Evolutionary conservation across 345 rosid species (phyloP).

Genomic region (Toxicodendron radicans): DNA sequence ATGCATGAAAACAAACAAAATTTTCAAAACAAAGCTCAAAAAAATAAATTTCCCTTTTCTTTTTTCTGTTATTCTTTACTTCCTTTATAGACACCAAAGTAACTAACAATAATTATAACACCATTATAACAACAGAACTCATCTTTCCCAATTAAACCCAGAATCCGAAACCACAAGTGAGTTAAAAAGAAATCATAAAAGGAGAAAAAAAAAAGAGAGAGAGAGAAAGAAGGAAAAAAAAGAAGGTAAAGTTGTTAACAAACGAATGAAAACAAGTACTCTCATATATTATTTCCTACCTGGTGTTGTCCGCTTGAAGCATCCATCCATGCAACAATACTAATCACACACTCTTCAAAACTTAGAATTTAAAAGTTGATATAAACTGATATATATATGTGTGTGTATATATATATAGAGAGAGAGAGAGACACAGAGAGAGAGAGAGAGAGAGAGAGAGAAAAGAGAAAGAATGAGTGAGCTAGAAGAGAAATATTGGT

Average conservation of each 20-base stretch:
- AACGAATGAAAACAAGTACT: not conserved
- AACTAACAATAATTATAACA: not conserved
- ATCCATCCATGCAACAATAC: slow-evolving; percentile 66
- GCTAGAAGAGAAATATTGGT: not conserved
- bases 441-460: too few species aligned
- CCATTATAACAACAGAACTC: not conserved
- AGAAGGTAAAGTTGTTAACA: not conserved
- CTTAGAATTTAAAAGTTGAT: slow-evolving; percentile 16
- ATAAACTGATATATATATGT: not conserved
- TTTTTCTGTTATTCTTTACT: not conserved
- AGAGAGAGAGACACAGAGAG: too few species aligned
- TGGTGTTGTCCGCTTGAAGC: slow-evolving; percentile 52
- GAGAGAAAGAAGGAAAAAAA: not conserved
- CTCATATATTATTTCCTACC: slow-evolving; percentile 31
- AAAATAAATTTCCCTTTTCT: too few species aligned
- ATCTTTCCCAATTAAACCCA: slow-evolving; percentile 3
- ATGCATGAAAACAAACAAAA: not conserved
- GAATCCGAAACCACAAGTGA: not conserved
- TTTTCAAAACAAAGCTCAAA: not conserved
- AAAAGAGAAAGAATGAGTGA: slow-evolving; percentile 10
- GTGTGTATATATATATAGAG: too few species aligned
- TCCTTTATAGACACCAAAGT: not conserved
- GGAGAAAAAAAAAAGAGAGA: not conserved
- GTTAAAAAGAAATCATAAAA: not conserved
- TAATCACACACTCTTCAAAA: slow-evolving; percentile 17